Evolutionary conservation across 352 stramenopile species (phyloP).

Genomic region (Thalassiosira oceanica): DNA sequence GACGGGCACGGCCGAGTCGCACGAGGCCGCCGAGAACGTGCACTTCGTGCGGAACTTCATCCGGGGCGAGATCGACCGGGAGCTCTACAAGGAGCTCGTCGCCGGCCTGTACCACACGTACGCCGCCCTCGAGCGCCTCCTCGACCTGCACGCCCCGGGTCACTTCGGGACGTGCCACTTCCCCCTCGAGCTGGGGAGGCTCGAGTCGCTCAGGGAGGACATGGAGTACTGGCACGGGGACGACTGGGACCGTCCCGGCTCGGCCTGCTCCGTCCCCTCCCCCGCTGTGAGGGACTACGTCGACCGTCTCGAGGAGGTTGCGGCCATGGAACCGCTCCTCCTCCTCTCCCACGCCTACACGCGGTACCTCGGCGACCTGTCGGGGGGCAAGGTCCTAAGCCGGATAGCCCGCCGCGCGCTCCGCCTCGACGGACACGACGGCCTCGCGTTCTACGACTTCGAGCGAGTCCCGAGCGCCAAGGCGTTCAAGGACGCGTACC

Average conservation of each 20-base stretch:
- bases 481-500: constrained; percentile 82
- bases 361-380: constrained; percentile 83
- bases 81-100: constrained; percentile 76
- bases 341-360: constrained; percentile 84
- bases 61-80: constrained; percentile 74
- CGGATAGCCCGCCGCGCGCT: constrained; percentile 63
- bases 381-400: constrained; percentile 80
- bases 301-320: constrained; percentile 67
- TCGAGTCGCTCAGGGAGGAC: constrained; percentile 58
- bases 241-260: constrained; percentile 13
- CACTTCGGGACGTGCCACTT: constrained; percentile 73
- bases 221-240: constrained; percentile 70
- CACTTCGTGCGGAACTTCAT: constrained; percentile 85
- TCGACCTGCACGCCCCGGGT: constrained; percentile 51
- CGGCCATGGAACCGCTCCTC: constrained; percentile 56
- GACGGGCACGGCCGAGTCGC: constrained; percentile 75
- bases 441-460: constrained; percentile 82
- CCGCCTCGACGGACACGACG: constrained; percentile 50
- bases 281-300: constrained; percentile 79
- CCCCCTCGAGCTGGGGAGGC: constrained; percentile 62
- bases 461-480: constrained; percentile 64
- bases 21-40: constrained; percentile 82
- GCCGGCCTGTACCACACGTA: constrained; percentile 81
- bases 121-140: constrained; percentile 61
- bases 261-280: constrained; percentile 23